phyloP scores from a whole-genome alignment of 2,329 filamentous ascomycete genomes.

The Tolypocladium album region DNA sequence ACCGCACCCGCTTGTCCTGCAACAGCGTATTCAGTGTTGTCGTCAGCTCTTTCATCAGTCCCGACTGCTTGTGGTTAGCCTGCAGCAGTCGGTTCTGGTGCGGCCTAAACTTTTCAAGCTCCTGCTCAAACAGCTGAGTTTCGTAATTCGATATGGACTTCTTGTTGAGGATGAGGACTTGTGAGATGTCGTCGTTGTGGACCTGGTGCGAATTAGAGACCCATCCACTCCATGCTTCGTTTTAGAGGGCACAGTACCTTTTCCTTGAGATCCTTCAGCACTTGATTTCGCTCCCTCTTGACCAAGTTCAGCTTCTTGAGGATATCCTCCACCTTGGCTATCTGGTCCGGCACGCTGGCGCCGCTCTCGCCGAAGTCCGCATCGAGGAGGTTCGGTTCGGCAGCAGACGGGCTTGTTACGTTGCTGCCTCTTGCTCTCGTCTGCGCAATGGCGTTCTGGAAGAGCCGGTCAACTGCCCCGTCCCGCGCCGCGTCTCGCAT shows the following conservation, averaged over 20 bases:
- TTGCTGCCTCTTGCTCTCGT: slow-evolving; percentile 56
- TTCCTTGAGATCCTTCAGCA: slow-evolving; percentile 93
- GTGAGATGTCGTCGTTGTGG: slow-evolving; percentile 93
- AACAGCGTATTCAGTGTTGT: slow-evolving; percentile 75
- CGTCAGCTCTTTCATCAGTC: slow-evolving; percentile 90
- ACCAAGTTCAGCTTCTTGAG: slow-evolving; percentile 85
- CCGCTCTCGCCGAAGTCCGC: slow-evolving; percentile 78
- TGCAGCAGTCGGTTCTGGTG: slow-evolving; percentile 87
- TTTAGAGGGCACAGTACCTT: slow-evolving; percentile 49
- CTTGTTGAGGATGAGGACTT: slow-evolving; percentile 94
- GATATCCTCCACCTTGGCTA: slow-evolving; percentile 77
- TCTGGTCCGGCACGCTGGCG: slow-evolving; percentile 78
- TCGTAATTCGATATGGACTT: slow-evolving; percentile 92
- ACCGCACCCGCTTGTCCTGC: slow-evolving; percentile 86
- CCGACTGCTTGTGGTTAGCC: slow-evolving; percentile 89
- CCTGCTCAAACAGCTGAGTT: slow-evolving; percentile 82
- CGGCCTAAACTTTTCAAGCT: slow-evolving; percentile 93
- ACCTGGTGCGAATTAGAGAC: slow-evolving; percentile 43
- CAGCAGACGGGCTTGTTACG: slow-evolving; percentile 46
- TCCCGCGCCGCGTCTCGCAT: slow-evolving; percentile 84
- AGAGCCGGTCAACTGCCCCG: slow-evolving; percentile 79
- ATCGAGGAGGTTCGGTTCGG: slow-evolving; percentile 75
- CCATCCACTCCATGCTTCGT: not conserved
- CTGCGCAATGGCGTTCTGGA: slow-evolving; percentile 77
- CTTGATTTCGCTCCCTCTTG: slow-evolving; percentile 83